Conservation (phyloP, 208 protist species). For the Leishmania tropica region DNA sequence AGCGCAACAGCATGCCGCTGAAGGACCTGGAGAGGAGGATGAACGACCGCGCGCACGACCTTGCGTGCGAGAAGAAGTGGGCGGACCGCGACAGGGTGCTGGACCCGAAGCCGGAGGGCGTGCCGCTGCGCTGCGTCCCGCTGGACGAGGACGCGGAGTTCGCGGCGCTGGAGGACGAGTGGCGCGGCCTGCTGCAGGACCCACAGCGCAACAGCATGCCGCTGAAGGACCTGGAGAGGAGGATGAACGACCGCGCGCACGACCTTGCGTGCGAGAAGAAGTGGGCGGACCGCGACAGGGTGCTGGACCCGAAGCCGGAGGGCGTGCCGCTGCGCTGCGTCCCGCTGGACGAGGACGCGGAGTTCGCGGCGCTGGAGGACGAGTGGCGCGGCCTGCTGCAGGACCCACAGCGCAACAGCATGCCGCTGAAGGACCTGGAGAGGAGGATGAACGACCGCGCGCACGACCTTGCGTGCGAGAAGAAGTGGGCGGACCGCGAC, state of each 20-base stretch:
- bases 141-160: conserved; percentile 50
- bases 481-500: conserved; percentile 43
- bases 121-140: conserved; percentile 38
- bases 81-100: conserved; percentile 41
- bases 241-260: conserved; percentile 22
- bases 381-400: conserved; percentile 20
- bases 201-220: background rate
- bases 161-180: conserved; percentile 29
- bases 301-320: conserved; percentile 45
- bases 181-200: conserved; percentile 10
- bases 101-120: conserved; percentile 48
- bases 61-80: conserved; percentile 48
- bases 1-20: background rate
- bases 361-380: conserved; percentile 35
- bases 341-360: conserved; percentile 36
- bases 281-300: conserved; percentile 33
- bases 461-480: conserved; percentile 43
- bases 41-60: conserved; percentile 34
- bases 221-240: no score
- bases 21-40: background rate
- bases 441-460: conserved; percentile 19
- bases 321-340: conserved; percentile 45
- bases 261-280: conserved; percentile 47
- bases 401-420: background rate
- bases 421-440: background rate